phyloP scores from a whole-genome alignment of 192 early-diverging fungal species.

The Tieghemiomyces parasiticus region DNA sequence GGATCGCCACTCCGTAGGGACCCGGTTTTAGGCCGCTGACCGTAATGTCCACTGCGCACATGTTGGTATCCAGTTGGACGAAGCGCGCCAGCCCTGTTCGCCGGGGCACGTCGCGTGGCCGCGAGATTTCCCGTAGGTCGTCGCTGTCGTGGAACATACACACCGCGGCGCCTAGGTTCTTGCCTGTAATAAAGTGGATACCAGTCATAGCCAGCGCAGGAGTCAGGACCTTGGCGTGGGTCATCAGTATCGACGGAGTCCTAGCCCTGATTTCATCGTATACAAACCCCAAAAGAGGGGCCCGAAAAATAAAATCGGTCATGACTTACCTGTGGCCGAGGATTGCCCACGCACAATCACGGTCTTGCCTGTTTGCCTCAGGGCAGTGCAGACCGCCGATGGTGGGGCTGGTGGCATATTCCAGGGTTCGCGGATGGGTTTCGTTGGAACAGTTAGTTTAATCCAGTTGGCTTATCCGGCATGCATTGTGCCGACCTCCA shows the following conservation, averaged over 20 bases:
- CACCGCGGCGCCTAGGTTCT: constrained; percentile 70
- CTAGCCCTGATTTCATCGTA: not conserved
- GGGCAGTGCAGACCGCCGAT: constrained; percentile 38
- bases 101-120: constrained; percentile 11
- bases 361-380: constrained; percentile 56
- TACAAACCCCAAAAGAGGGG: not conserved
- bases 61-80: constrained; percentile 52
- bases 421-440: not conserved
- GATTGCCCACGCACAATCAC: constrained; percentile 70
- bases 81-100: constrained; percentile 59
- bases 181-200: constrained; percentile 11
- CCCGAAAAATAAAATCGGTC: not conserved
- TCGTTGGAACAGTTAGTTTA: constrained; percentile 10
- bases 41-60: constrained; percentile 69
- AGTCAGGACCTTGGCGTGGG: not conserved
- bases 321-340: constrained; percentile 27
- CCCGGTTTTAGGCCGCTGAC: constrained; percentile 51
- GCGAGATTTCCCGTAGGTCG: constrained; percentile 2
- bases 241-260: not conserved
- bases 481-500: not conserved
- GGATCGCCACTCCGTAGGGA: constrained; percentile 52
- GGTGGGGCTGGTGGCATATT: constrained; percentile 33
- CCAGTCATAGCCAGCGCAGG: not conserved
- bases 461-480: not conserved
- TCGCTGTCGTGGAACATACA: constrained; percentile 69